Percentiles rank a stretch among this genome's conserved stretches.
Evolutionary conservation across 2,329 filamentous ascomycete genomes (phyloP).

Genomic region (Paracoccidioides lutzii): DNA sequence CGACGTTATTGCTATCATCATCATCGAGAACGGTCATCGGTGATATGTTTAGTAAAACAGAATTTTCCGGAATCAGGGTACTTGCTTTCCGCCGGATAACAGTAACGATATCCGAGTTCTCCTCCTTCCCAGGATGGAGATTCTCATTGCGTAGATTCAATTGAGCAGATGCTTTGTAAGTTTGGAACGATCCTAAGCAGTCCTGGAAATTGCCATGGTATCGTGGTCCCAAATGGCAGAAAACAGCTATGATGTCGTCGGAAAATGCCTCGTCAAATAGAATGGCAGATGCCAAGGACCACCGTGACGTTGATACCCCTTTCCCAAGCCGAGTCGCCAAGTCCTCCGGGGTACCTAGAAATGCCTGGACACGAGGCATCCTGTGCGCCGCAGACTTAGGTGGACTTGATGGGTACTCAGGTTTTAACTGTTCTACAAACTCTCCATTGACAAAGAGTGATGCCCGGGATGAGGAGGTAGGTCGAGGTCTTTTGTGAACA

Average conservation of each 20-base stretch:
- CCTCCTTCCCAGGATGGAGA: constrained; percentile 76
- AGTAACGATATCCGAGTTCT: constrained; percentile 78
- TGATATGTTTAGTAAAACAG: constrained; percentile 70
- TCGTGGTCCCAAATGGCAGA: constrained; percentile 74
- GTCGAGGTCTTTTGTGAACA: constrained; percentile 67
- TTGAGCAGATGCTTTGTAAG: constrained; percentile 83
- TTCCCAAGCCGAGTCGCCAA: constrained; percentile 63
- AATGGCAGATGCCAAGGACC: constrained; percentile 83
- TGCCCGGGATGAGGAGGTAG: constrained; percentile 64
- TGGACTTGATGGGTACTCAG: constrained; percentile 70
- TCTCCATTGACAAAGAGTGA: constrained; percentile 86
- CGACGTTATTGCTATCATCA: constrained; percentile 56
- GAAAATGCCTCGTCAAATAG: constrained; percentile 77
- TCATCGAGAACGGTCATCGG: constrained; percentile 69
- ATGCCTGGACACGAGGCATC: constrained; percentile 62
- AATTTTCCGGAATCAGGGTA: constrained; percentile 64
- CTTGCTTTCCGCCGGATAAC: constrained; percentile 81
- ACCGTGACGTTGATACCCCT: constrained; percentile 61
- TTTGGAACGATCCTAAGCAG: constrained; percentile 88
- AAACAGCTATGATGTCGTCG: constrained; percentile 83
- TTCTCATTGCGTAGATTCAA: constrained; percentile 85
- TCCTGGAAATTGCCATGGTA: constrained; percentile 97
- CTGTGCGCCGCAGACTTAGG: constrained; percentile 44
- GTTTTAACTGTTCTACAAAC: constrained; percentile 83
- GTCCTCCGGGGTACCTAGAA: constrained; percentile 83